Base-by-base conservation (phyloP, 1,139 yeast genomes). In the Petasospora fabianii region DNA sequence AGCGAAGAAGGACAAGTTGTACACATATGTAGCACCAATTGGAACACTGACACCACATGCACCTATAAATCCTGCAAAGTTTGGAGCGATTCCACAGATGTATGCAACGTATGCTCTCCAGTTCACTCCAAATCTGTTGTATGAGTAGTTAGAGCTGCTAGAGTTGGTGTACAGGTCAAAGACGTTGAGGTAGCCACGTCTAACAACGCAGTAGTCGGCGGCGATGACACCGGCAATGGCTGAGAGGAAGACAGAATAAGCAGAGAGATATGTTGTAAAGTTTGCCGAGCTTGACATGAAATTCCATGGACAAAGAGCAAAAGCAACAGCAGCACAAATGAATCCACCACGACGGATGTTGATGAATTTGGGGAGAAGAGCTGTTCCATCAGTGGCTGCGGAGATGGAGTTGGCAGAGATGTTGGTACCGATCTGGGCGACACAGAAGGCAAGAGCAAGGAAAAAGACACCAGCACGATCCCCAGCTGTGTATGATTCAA, bases 331-430 rank as follows among this genome's bases (percentile, higher is more conserved):
- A 0, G 95, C 95, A 69, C 96, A 86, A 39, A 88, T 65, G 56
- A 78, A 83, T 5, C 88, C 82, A 53, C 86, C 86, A 49, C 97
- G 78, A 61, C 95, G 47, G 54, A 87, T 87, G 64, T 82, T 86
- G 56, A 88, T 66, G 62, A 69, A 86, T 42, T 80, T 69, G 21
- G 97, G 96, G 32, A 85, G 60, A 47, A 88, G 59, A 1, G 96
- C 95, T 13, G 96, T 77, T 66, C 86, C 77, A 64, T 88, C 96
- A 5, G 95, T 87, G 55, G 96, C 96, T 36, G 92, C 92, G 5
- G 95, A 80, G 42, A 88, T 69, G 5, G 95, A 82, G 64, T 88
- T 88, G n/a, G 96, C 96, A 24, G 94, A 78, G 48, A 88, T 84
- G 58, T 88, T 88, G 14, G 95, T 84, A 59, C 96, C 96, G 47